Base-by-base conservation (phyloP, 371 early-diverging fungal genomes). In the Apophysomyces variabilis region DNA sequence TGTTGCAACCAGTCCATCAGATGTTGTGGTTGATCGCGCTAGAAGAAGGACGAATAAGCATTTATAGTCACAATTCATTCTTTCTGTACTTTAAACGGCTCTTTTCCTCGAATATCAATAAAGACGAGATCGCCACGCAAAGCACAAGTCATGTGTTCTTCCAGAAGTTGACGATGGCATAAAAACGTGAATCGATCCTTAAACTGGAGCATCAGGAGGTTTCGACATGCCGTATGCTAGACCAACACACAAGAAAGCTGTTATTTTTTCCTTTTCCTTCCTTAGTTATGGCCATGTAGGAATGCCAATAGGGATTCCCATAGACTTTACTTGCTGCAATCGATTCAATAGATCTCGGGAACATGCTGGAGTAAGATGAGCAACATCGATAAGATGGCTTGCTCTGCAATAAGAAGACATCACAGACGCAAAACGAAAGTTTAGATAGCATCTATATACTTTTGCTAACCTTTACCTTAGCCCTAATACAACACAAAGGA, bases 151-250 rank as follows among this genome's bases (percentile, higher is more conserved):
- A 71, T 26, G 57, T 78, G 78, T 41, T 71, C 38, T 38, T 65
- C 57, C 8, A 82, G 58, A 37, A 61, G 63, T 4, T 54, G 21
- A 14, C 57, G 69, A 60, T 82, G 71, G 59, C 78, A 74, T 45
- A 82, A 36, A 67, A 82, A 82, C 14, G 76, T 82, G 60, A 72
- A 79, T 41, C 76, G 65, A 69, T 82, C 73, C 60, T 68, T 70
- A 45, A 82, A 79, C 46, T 79, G 79, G 9, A 82, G 58, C 26
- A 78, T 35, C 14, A 69, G 46, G 13, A 82, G 66, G 18, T 59
- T 57, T 37, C 66, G 63, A 32, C 70, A 38, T 38, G 58, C 16
- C 58, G 66, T 60, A 38, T 68, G 58, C 68, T 61, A 60, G 12
- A 54, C 38, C 46, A 45, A 56, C 14, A 44, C n/a, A 47, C 13